Conservation (phyloP, 2,329 filamentous ascomycete genomes). For the Capronia americana region DNA sequence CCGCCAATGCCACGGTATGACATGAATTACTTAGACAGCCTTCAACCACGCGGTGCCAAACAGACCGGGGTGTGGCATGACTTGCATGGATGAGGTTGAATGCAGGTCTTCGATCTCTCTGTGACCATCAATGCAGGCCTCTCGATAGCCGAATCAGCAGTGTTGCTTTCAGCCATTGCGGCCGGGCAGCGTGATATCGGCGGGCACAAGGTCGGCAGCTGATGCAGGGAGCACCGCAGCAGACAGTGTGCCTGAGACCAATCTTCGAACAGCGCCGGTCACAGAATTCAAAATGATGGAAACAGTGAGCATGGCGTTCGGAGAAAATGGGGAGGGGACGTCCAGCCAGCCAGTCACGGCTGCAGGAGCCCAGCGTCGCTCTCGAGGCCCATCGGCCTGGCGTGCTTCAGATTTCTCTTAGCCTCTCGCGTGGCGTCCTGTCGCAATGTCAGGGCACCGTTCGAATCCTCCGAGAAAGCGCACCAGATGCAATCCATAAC, state of each 20-base stretch:
- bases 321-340: constrained; percentile 12
- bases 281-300: constrained; percentile 21
- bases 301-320: constrained; percentile 18
- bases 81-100: constrained; percentile 32
- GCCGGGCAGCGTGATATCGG: background rate
- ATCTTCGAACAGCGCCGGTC: constrained; percentile 28
- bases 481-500: background rate
- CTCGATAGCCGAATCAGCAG: constrained; percentile 29
- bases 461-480: constrained; percentile 32
- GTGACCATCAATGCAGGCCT: constrained; percentile 19
- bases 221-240: background rate
- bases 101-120: constrained; percentile 13
- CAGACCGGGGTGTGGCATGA: constrained; percentile 27
- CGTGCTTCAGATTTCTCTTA: constrained; percentile 37
- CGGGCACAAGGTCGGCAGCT: background rate
- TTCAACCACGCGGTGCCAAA: constrained; percentile 8
- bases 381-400: constrained; percentile 20
- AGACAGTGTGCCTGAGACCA: constrained; percentile 21
- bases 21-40: constrained; percentile 7
- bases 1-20: constrained; percentile 12
- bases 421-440: constrained; percentile 34
- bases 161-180: constrained; percentile 21
- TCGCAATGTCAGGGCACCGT: constrained; percentile 20
- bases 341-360: constrained; percentile 28
- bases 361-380: constrained; percentile 9